Evolutionary conservation across 371 early-diverging fungal species (phyloP).

Genomic region (Caulochytrium protostelioides): DNA sequence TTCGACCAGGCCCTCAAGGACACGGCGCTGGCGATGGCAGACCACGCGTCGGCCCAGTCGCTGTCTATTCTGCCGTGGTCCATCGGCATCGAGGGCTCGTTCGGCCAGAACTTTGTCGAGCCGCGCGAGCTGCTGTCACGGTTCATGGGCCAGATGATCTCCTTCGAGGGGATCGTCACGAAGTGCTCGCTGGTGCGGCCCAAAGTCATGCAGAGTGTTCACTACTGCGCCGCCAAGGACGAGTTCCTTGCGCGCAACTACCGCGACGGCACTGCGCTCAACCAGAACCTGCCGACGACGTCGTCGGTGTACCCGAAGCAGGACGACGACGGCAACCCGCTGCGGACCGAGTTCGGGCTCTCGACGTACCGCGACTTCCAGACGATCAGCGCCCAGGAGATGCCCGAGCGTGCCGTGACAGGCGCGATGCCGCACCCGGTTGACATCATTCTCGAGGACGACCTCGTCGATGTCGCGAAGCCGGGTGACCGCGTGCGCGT

Average conservation of each 20-base stretch:
- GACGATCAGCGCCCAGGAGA: conserved; percentile 92
- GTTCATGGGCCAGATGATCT: conserved; percentile 74
- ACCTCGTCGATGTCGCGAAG: conserved; percentile 89
- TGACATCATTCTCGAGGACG: conserved; percentile 91
- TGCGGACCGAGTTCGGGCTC: conserved; percentile 88
- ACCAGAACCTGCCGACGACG: conserved; percentile 37
- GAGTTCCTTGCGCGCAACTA: conserved; percentile 76
- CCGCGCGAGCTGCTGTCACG: conserved; percentile 75
- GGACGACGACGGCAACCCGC: conserved; percentile 77
- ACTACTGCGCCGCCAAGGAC: conserved; percentile 69
- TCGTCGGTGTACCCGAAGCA: conserved; percentile 38
- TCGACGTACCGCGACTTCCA: conserved; percentile 91
- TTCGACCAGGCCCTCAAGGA: conserved; percentile 58
- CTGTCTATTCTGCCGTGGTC: conserved; percentile 30
- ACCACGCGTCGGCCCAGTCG: conserved; percentile 4
- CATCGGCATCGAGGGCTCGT: conserved; percentile 80
- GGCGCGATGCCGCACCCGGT: conserved; percentile 94
- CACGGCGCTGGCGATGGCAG: conserved; percentile 16
- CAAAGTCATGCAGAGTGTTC: conserved; percentile 83
- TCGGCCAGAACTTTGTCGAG: conserved; percentile 73
- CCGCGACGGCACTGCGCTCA: conserved; percentile 50
- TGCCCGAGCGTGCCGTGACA: conserved; percentile 97
- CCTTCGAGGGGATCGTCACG: conserved; percentile 97
- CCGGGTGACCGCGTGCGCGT: conserved; percentile 97
- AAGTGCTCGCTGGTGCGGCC: conserved; percentile 92